Conservation (phyloP, 2,329 filamentous ascomycete species). For the Talaromyces sp. region DNA sequence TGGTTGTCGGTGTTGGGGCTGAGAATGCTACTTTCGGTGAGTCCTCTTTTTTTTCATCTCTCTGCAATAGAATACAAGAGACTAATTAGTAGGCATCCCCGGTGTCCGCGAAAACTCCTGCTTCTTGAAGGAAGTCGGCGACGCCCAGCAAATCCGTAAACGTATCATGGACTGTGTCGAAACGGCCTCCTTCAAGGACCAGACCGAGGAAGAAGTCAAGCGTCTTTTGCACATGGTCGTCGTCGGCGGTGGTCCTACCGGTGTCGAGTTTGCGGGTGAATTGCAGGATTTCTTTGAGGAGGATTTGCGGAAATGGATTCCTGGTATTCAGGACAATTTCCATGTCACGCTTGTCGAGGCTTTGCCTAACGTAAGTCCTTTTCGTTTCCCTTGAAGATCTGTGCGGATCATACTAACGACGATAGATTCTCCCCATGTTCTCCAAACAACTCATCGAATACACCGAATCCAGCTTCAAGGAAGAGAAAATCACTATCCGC, state of each 20-base stretch:
- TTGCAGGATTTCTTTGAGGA: slow-evolving; percentile 98
- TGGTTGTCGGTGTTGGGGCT: slow-evolving; percentile 92
- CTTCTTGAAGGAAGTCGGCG: slow-evolving; percentile 97
- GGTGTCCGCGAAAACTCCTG: slow-evolving; percentile 92
- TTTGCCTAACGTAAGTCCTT: slow-evolving; percentile 67
- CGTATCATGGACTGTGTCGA: slow-evolving; percentile 99
- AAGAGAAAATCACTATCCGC: slow-evolving; percentile 95
- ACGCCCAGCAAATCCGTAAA: slow-evolving; percentile 94
- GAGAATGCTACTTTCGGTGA: slow-evolving; percentile 95
- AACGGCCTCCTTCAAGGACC: slow-evolving; percentile 97
- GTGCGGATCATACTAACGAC: slow-evolving; percentile 9
- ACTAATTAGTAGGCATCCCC: slow-evolving; percentile 59
- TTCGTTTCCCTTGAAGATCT: not conserved
- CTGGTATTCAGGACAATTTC: slow-evolving; percentile 91
- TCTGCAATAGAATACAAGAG: not conserved
- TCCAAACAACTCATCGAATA: slow-evolving; percentile 99
- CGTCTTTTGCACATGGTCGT: slow-evolving; percentile 98
- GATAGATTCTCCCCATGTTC: slow-evolving; percentile 79
- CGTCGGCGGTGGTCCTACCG: slow-evolving; percentile 86
- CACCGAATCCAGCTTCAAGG: slow-evolving; percentile 97
- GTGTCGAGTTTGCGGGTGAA: slow-evolving; percentile 97
- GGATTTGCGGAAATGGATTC: slow-evolving; percentile 96
- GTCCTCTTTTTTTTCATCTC: slow-evolving; percentile 22
- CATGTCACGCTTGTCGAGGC: slow-evolving; percentile 96
- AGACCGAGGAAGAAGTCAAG: slow-evolving; percentile 79